Evolutionary conservation across 176 grass and related monocot species (phyloP).

Genomic region (Lolium perenne): DNA sequence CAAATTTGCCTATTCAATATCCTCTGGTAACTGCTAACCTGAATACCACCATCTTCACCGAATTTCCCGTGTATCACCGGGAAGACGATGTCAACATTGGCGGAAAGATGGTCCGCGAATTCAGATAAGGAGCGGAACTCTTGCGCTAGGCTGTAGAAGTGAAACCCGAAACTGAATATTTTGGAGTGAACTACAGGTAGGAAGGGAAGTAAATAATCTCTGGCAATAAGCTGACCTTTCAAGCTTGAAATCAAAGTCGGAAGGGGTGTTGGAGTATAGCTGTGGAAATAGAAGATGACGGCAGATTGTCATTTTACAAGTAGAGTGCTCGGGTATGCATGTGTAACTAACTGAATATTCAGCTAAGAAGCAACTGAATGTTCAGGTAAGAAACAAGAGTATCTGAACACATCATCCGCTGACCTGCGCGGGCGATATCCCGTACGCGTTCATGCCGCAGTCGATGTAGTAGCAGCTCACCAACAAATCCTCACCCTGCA

Average conservation of each 20-base stretch:
- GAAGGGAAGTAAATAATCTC: neutral
- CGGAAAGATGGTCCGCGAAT: constrained; percentile 79
- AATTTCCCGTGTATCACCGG: constrained; percentile 93
- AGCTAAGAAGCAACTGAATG: neutral
- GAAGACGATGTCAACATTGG: constrained; percentile 79
- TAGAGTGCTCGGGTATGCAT: neutral
- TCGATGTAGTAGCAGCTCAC: constrained; percentile 91
- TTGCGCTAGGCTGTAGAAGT: constrained; percentile 74
- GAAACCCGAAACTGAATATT: neutral
- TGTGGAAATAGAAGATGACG: constrained; percentile 37
- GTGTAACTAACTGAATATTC: neutral
- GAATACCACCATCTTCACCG: constrained; percentile 96
- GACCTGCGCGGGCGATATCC: constrained; percentile 74
- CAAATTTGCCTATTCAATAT: neutral
- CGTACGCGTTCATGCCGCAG: constrained; percentile 66
- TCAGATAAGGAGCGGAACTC: constrained; percentile 69
- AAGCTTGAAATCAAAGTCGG: constrained; percentile 97
- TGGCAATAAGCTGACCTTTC: constrained; percentile 54
- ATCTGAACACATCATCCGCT: neutral
- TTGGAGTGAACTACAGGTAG: neutral
- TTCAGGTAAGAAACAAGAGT: neutral
- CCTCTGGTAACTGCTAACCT: constrained; percentile 46
- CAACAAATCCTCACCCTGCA: constrained; percentile 77
- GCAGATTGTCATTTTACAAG: constrained; percentile 6
- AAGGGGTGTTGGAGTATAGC: constrained; percentile 92